phyloP scores from a whole-genome alignment of 495 filamentous ascomycete genomes.

The Tuber microsphaerosporum region DNA sequence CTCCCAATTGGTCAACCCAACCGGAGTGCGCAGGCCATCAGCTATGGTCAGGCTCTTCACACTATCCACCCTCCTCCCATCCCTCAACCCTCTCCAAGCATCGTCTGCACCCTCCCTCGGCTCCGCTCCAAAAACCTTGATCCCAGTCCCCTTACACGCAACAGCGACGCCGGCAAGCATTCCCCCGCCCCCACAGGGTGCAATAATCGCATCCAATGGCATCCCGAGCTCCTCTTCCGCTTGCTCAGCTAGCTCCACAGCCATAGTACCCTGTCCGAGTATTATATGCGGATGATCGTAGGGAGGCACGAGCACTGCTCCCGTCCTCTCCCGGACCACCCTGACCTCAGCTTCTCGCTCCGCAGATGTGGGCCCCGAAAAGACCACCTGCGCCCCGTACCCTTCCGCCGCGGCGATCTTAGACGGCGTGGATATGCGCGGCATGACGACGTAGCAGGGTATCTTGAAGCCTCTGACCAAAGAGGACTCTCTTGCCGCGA shows the following conservation, averaged over 20 bases:
- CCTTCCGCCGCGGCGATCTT: conserved; percentile 76
- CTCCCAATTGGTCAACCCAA: conserved; percentile 70
- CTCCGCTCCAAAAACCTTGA: conserved; percentile 84
- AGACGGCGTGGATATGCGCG: conserved; percentile 65
- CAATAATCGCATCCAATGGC: conserved; percentile 68
- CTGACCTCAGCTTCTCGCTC: conserved; percentile 74
- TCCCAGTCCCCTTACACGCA: conserved; percentile 58
- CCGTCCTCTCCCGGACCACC: conserved; percentile 59
- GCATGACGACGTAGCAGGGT: conserved; percentile 85
- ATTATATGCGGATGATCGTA: conserved; percentile 90
- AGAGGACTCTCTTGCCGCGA: conserved; percentile 61
- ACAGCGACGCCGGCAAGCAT: conserved; percentile 78
- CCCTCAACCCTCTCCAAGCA: conserved; percentile 58
- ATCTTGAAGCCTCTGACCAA: conserved; percentile 46
- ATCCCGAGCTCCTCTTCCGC: conserved; percentile 50
- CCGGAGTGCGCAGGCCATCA: conserved; percentile 79
- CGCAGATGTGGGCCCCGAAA: conserved; percentile 68
- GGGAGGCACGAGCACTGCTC: conserved; percentile 72
- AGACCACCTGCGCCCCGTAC: conserved; percentile 71
- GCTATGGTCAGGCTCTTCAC: conserved; percentile 79
- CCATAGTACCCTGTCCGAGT: conserved; percentile 82
- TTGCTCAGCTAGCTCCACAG: conserved; percentile 72
- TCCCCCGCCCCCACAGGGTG: conserved; percentile 83
- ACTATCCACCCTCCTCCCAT: conserved; percentile 53
- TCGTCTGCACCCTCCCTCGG: conserved; percentile 84